Conservation (phyloP, 148 eudicot genomes). For the Talinum fruticosum region DNA sequence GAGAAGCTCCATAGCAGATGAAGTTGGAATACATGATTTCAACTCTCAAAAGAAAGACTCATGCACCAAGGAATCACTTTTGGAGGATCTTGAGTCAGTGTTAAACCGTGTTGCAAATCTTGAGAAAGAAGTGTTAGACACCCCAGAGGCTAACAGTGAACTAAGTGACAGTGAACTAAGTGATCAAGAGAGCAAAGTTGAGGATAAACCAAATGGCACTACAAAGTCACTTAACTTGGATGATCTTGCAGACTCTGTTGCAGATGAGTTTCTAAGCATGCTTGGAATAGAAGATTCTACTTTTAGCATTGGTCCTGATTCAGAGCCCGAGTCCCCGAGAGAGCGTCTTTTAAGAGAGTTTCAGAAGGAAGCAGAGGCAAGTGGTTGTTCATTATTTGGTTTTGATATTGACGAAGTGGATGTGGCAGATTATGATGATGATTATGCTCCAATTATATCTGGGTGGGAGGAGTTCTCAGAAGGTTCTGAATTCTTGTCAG, state of each 20-base stretch:
- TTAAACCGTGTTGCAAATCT: slow-evolving; percentile 48
- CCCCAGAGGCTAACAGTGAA: slow-evolving; percentile 47
- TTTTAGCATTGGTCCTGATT: slow-evolving; percentile 28
- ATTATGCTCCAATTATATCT: slow-evolving; percentile 28
- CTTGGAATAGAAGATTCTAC: slow-evolving; percentile 44
- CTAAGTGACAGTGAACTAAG: slow-evolving; percentile 37
- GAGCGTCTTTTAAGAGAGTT: slow-evolving; percentile 59
- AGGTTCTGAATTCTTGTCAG: slow-evolving; percentile 35
- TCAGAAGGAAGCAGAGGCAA: slow-evolving; percentile 49
- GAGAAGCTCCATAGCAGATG: slow-evolving; percentile 28
- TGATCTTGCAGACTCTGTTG: slow-evolving; percentile 53
- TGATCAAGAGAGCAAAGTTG: slow-evolving; percentile 28
- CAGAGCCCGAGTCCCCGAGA: slow-evolving; percentile 61
- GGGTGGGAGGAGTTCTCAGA: slow-evolving; percentile 36
- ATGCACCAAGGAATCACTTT: slow-evolving; percentile 50
- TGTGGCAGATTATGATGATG: slow-evolving; percentile 34
- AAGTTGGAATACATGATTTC: slow-evolving; percentile 21
- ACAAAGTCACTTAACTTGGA: slow-evolving; percentile 52
- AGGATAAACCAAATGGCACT: slow-evolving; percentile 30
- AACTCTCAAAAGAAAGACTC: slow-evolving; percentile 27
- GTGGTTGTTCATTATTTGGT: slow-evolving; percentile 42
- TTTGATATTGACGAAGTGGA: slow-evolving; percentile 35
- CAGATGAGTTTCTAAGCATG: slow-evolving; percentile 60
- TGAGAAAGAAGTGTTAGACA: slow-evolving; percentile 51
- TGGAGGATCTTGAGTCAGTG: slow-evolving; percentile 66